Percentiles rank a stretch among this genome's conserved stretches.
These are phyloP conservation scores for Leucocoprinus leucothites DNA, from an alignment of 768 basidiomycete genomes.

Conservation along the genomic window DNA sequence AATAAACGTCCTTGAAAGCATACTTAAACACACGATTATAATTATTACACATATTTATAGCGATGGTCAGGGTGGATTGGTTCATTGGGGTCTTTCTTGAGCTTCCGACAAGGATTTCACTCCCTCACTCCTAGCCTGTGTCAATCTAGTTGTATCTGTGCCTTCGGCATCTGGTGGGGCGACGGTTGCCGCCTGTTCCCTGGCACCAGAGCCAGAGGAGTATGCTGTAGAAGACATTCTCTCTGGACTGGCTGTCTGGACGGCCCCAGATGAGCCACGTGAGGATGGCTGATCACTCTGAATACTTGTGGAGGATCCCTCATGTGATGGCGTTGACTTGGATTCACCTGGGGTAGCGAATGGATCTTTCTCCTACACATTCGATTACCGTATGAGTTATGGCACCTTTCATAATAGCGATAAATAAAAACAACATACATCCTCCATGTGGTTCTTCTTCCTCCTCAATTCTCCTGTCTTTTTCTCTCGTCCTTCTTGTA, in stretches of 20 bases:
- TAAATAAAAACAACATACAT: too few relatives aligned
- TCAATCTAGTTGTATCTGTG: neutral
- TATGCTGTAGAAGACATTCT: too few relatives aligned
- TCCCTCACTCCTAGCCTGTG: neutral
- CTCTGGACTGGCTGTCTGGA: too few relatives aligned
- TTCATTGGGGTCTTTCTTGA: too few relatives aligned
- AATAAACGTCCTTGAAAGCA: too few relatives aligned
- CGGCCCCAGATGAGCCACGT: too few relatives aligned
- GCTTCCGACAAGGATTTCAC: neutral
- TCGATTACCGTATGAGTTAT: too few relatives aligned
- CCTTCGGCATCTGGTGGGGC: neutral
- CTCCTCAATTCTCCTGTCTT: constrained; percentile 7
- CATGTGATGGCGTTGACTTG: neutral
- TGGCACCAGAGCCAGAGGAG: too few relatives aligned
- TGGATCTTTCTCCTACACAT: neutral
- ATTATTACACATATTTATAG: too few relatives aligned
- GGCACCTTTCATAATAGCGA: too few relatives aligned
- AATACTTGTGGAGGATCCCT: neutral
- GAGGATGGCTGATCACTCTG: neutral
- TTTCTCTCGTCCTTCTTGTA: constrained; percentile 7
- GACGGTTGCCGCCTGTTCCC: neutral
- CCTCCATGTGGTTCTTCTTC: neutral
- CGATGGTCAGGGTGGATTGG: too few relatives aligned
- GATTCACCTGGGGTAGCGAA: neutral
- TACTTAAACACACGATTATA: too few relatives aligned